These are phyloP conservation scores for Furcasterigmium sp. DNA, from an alignment of 2,329 filamentous ascomycete species.

Conservation along the genomic window DNA sequence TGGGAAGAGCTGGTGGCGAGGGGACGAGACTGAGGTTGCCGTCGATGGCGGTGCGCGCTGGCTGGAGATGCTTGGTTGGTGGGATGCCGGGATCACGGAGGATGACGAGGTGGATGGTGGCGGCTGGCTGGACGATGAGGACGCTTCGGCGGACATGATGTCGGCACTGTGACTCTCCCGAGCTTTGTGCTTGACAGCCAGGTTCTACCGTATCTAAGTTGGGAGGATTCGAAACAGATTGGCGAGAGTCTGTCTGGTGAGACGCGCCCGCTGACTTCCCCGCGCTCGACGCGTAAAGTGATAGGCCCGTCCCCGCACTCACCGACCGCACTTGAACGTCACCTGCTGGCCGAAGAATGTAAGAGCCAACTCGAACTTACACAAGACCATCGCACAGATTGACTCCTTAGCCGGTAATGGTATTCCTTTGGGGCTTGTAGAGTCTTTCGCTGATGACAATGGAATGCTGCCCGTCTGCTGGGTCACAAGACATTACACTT, in stretches of 20 bases:
- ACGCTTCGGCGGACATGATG: neutral
- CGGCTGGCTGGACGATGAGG: neutral
- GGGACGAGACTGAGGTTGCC: conserved; percentile 9
- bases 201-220: too few relatives aligned
- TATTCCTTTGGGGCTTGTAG: too few relatives aligned
- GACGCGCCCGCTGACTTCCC: neutral
- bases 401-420: too few relatives aligned
- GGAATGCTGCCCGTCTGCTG: neutral
- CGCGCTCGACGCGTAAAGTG: neutral
- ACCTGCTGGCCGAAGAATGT: neutral
- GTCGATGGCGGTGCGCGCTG: conserved; percentile 6
- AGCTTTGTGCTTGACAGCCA: too few relatives aligned
- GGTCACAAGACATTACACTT: neutral
- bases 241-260: too few relatives aligned
- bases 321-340: neutral
- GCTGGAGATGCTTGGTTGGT: conserved; percentile 9
- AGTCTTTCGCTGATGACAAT: too few relatives aligned
- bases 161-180: too few relatives aligned
- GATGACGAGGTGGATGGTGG: neutral
- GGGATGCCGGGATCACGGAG: conserved; percentile 1
- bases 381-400: neutral
- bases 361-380: neutral
- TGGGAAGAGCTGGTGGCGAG: conserved; percentile 2
- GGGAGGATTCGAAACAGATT: too few relatives aligned
- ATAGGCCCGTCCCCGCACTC: neutral